Evolutionary conservation across 2,329 filamentous ascomycete genomes (phyloP), one percentile per base, ranked within the genome.

Genomic region (Ceratocystis alfenasii): DNA sequence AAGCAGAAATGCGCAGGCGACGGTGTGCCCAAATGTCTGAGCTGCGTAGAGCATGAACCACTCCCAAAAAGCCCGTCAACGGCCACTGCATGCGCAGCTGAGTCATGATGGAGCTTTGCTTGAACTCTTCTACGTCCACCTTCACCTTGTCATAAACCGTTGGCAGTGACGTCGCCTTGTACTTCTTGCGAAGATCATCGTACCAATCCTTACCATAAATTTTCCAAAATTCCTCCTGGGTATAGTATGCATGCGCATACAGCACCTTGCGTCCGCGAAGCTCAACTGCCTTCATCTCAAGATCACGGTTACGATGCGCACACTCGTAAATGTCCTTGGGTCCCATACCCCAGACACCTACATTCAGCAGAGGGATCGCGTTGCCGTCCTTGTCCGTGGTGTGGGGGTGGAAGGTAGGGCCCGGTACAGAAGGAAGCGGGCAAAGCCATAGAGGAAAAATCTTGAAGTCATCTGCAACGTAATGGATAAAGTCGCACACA

Each of bases 191-290:
- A 64, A 88, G 74, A 2, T 71, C 73, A 57, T 87, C 81, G 68
- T 89, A 88, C 71, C 81, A 82, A 6, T 75, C 70, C 46, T 78
- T 76, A 71, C 87, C 81, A 68, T 88, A 89, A 64, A 82, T 78
- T 8, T 76, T 73, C 86, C 86, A 88, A 72, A 89, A 89, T 69
- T 89, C 86, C 0, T 82, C 79, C 71, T 87, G 81, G 2, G 79
- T 82, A 72, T 87, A 87, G 73, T 85, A 88, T 0, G 84, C 83
- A 66, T 88, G 85, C 0, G 85, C 85, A 69, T 89, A 89, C 1
- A 89, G 74, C 77, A 84, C 87, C 74, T 88, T 88, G 76, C 83
- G 85, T 5, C 87, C 87, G 1, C 81, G 78, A 5, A 86, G 77
- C 30, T 81, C 79, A 7, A 78, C 78, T 0, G 88, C 77, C 65